Percentiles rank a stretch among this genome's conserved stretches.
Conservation (phyloP, 192 early-diverging fungal genomes). For the Coemansia sp. region DNA sequence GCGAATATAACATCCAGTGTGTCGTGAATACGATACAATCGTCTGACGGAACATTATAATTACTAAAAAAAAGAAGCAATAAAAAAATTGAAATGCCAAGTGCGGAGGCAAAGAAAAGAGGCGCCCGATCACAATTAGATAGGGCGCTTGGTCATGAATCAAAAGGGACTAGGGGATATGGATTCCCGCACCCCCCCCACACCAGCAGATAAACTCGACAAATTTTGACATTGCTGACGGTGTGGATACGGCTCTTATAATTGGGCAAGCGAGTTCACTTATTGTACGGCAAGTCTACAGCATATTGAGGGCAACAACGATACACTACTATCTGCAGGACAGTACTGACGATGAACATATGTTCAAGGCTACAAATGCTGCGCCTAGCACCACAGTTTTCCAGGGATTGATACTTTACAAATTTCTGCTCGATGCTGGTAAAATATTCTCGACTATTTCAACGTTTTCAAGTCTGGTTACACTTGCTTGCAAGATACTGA, state of each 20-base stretch:
- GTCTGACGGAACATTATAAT: slow-evolving; percentile 11
- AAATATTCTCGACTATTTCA: neutral
- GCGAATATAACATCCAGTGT: neutral
- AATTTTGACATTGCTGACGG: neutral
- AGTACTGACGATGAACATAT: neutral
- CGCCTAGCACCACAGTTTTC: neutral
- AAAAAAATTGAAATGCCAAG: neutral
- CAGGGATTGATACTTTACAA: neutral
- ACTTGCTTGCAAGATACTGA: neutral
- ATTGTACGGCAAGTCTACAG: neutral
- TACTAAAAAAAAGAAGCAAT: neutral
- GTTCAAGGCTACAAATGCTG: neutral
- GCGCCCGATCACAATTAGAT: too few species aligned
- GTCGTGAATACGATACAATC: neutral
- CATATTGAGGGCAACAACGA: neutral
- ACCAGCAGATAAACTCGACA: neutral
- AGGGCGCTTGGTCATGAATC: too few species aligned
- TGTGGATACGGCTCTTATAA: neutral
- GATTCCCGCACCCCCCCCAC: too few species aligned
- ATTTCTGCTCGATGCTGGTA: neutral
- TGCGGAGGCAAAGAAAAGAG: neutral
- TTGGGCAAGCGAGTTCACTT: neutral
- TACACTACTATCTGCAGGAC: neutral
- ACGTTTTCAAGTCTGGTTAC: neutral
- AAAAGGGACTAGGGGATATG: too few species aligned